Evolutionary conservation across 2,329 filamentous ascomycete species (phyloP).

Genomic region (Aspergillus unguis): DNA sequence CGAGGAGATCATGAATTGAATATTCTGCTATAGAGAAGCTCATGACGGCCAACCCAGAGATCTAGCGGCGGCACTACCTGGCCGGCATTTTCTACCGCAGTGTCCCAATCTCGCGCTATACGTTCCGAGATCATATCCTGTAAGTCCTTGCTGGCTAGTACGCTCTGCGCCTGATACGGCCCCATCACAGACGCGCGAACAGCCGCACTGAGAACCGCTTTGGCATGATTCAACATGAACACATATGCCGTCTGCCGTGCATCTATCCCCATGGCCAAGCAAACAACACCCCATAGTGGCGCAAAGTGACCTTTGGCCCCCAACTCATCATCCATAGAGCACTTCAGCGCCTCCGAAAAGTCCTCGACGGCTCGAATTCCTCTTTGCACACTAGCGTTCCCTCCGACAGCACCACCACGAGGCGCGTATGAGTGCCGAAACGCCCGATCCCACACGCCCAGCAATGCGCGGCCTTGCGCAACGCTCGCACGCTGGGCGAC

Average conservation of each 20-base stretch:
- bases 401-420: background rate
- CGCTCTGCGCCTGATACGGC: constrained; percentile 60
- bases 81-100: constrained; percentile 53
- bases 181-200: constrained; percentile 64
- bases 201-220: constrained; percentile 60
- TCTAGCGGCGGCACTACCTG: constrained; percentile 61
- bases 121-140: constrained; percentile 51
- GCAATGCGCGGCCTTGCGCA: constrained; percentile 58
- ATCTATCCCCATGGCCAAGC: constrained; percentile 51
- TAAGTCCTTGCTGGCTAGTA: constrained; percentile 54
- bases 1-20: constrained; percentile 56
- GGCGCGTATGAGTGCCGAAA: constrained; percentile 39
- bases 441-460: constrained; percentile 59
- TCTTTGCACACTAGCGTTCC: constrained; percentile 19
- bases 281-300: constrained; percentile 59
- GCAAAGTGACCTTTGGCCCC: constrained; percentile 55
- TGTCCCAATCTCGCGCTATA: constrained; percentile 49
- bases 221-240: constrained; percentile 62
- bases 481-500: constrained; percentile 61
- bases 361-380: constrained; percentile 29
- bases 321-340: constrained; percentile 28
- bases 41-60: constrained; percentile 63
- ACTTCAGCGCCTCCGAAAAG: constrained; percentile 41
- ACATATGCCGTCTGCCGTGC: constrained; percentile 56
- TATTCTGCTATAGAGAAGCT: constrained; percentile 63